A percentile compares a stretch with the other conserved stretches of the same genome.
phyloP scores from a whole-genome alignment of 2,329 filamentous ascomycete species.

The Penicillium oxalicum region DNA sequence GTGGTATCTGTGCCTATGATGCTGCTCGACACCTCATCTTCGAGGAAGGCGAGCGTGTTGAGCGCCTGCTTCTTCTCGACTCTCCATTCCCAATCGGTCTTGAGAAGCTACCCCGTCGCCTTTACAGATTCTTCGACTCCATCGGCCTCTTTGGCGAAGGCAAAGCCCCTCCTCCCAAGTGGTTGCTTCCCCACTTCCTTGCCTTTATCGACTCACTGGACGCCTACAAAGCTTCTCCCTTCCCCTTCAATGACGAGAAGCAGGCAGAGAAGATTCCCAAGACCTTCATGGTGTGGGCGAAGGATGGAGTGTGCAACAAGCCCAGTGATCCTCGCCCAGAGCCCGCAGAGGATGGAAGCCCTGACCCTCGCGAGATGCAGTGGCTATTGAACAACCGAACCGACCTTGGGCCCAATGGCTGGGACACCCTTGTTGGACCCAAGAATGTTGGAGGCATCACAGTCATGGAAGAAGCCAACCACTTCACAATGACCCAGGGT shows the following conservation, averaged over 20 bases:
- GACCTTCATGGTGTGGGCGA: constrained; percentile 45
- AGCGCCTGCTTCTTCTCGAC: constrained; percentile 60
- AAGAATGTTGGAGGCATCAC: constrained; percentile 32
- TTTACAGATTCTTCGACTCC: constrained; percentile 47
- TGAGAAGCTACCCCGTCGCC: constrained; percentile 56
- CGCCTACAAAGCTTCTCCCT: constrained; percentile 36
- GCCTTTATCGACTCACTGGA: constrained; percentile 46
- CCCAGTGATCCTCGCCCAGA: constrained; percentile 37
- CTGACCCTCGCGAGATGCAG: constrained; percentile 45
- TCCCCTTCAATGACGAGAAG: constrained; percentile 25
- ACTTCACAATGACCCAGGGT: constrained; percentile 31
- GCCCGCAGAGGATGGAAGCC: constrained; percentile 32
- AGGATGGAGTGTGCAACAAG: constrained; percentile 43
- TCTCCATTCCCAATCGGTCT: constrained; percentile 62
- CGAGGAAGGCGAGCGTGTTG: constrained; percentile 52
- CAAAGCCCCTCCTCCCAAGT: constrained; percentile 41
- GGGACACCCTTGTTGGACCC: constrained; percentile 41
- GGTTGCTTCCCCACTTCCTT: constrained; percentile 49
- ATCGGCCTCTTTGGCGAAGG: constrained; percentile 45
- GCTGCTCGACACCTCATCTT: constrained; percentile 55
- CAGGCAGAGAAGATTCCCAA: constrained; percentile 36
- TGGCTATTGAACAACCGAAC: constrained; percentile 46
- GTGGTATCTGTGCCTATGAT: constrained; percentile 66
- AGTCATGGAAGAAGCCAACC: constrained; percentile 30
- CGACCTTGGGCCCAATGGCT: constrained; percentile 45